Conservation (phyloP, 106 monocot species). For the Iris macrosiphon region DNA sequence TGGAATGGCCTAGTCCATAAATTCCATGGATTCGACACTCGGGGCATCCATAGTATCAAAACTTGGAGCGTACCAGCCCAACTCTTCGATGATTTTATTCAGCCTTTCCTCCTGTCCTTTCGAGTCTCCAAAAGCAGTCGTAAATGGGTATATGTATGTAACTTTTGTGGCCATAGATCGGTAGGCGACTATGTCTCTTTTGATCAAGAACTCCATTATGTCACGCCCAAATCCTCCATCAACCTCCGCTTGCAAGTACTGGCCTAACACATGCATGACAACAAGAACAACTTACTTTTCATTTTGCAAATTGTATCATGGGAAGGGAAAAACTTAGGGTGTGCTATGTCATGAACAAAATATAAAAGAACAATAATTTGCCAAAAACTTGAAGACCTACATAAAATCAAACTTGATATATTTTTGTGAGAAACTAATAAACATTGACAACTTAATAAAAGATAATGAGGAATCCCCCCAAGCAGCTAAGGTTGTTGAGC, state of each 20-base stretch:
- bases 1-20: too few species aligned
- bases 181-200: slow-evolving; percentile 58
- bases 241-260: slow-evolving; percentile 75
- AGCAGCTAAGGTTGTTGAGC: too few species aligned
- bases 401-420: too few species aligned
- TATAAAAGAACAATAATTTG: too few species aligned
- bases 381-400: too few species aligned
- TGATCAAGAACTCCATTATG: slow-evolving; percentile 81
- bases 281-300: too few species aligned
- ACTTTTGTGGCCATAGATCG: slow-evolving; percentile 84
- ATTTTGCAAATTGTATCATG: too few species aligned
- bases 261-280: slow-evolving; percentile 31
- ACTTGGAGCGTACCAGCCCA: slow-evolving; percentile 82
- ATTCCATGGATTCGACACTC: not conserved
- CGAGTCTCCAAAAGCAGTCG: slow-evolving; percentile 82
- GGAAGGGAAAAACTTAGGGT: too few species aligned
- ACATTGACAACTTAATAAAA: too few species aligned
- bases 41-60: slow-evolving; percentile 70
- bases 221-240: slow-evolving; percentile 82
- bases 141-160: slow-evolving; percentile 87
- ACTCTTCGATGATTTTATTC: slow-evolving; percentile 44
- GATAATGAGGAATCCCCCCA: too few species aligned
- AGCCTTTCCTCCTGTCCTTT: slow-evolving; percentile 74
- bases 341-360: too few species aligned
- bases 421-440: too few species aligned